These are phyloP conservation scores for Linnemannia zychae DNA, from an alignment of 192 early-diverging fungal genomes.

Conservation along the genomic window DNA sequence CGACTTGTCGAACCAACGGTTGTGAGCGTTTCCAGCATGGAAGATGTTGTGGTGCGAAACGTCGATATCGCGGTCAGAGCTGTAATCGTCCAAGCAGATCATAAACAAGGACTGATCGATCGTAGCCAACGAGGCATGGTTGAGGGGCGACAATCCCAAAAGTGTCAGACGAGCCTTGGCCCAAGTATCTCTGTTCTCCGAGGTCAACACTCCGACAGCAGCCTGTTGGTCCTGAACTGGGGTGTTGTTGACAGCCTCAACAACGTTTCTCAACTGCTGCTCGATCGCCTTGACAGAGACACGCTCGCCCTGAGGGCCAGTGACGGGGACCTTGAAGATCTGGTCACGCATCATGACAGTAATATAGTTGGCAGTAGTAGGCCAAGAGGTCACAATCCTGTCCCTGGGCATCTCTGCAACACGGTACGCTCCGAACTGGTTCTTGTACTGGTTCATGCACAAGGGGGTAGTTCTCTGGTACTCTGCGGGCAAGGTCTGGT, in stretches of 20 bases:
- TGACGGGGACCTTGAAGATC: slow-evolving; percentile 86
- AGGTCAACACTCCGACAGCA: slow-evolving; percentile 85
- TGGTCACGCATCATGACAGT: slow-evolving; percentile 90
- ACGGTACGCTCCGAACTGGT: slow-evolving; percentile 86
- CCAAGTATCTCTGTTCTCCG: slow-evolving; percentile 92
- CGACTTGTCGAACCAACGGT: slow-evolving; percentile 98
- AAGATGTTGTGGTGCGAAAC: slow-evolving; percentile 78
- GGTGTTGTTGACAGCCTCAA: slow-evolving; percentile 62
- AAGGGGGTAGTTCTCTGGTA: slow-evolving; percentile 76
- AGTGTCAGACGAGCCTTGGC: slow-evolving; percentile 60
- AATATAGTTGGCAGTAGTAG: slow-evolving; percentile 83
- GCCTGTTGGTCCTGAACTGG: slow-evolving; percentile 61
- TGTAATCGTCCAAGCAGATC: slow-evolving; percentile 88
- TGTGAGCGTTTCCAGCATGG: slow-evolving; percentile 82
- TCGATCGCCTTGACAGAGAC: slow-evolving; percentile 65
- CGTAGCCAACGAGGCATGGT: slow-evolving; percentile 63
- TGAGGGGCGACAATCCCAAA: slow-evolving; percentile 49
- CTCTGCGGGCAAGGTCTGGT: slow-evolving; percentile 75
- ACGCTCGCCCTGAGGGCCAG: slow-evolving; percentile 72
- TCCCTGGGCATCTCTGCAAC: slow-evolving; percentile 79
- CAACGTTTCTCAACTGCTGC: slow-evolving; percentile 57
- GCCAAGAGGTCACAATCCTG: slow-evolving; percentile 77
- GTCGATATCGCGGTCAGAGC: slow-evolving; percentile 72
- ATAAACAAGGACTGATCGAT: slow-evolving; percentile 89
- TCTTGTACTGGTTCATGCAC: slow-evolving; percentile 96